These are phyloP conservation scores for Voacanga thouarsii DNA, from an alignment of 257 asterid genomes.

Conservation along the genomic window DNA sequence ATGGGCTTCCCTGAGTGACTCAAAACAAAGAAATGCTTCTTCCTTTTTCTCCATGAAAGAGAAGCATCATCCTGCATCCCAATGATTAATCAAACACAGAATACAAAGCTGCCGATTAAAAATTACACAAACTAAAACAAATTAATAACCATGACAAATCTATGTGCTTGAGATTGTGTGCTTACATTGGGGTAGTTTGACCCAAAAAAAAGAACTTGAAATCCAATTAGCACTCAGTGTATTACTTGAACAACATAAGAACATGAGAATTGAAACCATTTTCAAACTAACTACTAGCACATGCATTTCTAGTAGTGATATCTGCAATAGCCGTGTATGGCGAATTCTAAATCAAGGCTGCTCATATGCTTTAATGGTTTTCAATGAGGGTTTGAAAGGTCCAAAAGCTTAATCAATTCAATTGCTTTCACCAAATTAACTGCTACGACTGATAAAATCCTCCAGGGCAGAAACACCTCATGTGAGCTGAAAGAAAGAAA, in stretches of 20 bases:
- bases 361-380: neutral
- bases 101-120: neutral
- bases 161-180: neutral
- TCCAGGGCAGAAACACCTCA: neutral
- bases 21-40: constrained; percentile 92
- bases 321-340: neutral
- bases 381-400: neutral
- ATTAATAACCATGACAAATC: neutral
- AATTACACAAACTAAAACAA: neutral
- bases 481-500: neutral
- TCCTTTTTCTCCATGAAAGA: constrained; percentile 92
- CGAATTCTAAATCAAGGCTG: neutral
- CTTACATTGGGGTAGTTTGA: neutral
- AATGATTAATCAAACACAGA: constrained; percentile 24
- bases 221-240: neutral
- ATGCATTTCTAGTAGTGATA: no score
- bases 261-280: neutral
- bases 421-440: neutral
- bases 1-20: constrained; percentile 97
- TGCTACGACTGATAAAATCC: neutral
- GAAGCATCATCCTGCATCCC: constrained; percentile 90
- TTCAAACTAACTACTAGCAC: neutral
- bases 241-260: neutral
- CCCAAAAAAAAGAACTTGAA: neutral
- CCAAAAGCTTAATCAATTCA: neutral